A percentile compares a stretch with the other conserved stretches of the same genome.
These are phyloP conservation scores for Chytriomyces confervae DNA, from an alignment of 192 early-diverging fungal genomes.

Conservation along the genomic window DNA sequence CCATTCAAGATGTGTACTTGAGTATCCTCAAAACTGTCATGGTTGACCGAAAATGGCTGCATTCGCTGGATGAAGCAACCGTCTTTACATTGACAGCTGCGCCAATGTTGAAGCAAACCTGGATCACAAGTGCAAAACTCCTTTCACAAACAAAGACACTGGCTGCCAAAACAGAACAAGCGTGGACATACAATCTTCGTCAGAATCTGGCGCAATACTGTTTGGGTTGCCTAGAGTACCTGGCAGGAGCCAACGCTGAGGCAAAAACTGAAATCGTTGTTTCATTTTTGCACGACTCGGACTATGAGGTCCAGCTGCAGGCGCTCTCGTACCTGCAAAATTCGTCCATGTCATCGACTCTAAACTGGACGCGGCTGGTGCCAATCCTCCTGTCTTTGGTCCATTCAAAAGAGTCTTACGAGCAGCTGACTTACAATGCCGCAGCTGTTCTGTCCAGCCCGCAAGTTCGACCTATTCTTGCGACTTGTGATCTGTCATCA, in stretches of 20 bases:
- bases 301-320: slow-evolving; percentile 73
- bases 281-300: slow-evolving; percentile 53
- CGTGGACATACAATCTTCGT: slow-evolving; percentile 31
- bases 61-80: too few relatives aligned
- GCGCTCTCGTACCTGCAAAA: slow-evolving; percentile 49
- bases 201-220: slow-evolving; percentile 29
- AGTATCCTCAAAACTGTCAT: not conserved
- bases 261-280: slow-evolving; percentile 33
- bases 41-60: not conserved
- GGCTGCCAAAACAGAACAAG: not conserved
- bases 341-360: too few relatives aligned
- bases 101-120: slow-evolving; percentile 26
- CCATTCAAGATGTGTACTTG: slow-evolving; percentile 28
- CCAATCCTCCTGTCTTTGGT: slow-evolving; percentile 16
- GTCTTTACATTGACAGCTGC: too few relatives aligned
- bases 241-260: not conserved
- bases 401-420: slow-evolving; percentile 13
- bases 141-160: slow-evolving; percentile 8
- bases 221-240: slow-evolving; percentile 1
- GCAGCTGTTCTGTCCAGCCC: slow-evolving; percentile 51
- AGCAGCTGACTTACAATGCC: slow-evolving; percentile 34
- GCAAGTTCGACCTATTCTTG: slow-evolving; percentile 18
- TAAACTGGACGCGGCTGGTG: slow-evolving; percentile 10
- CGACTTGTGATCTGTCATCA: slow-evolving; percentile 27
- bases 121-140: slow-evolving; percentile 41